These are phyloP conservation scores for Danielia oregonensis DNA, from an alignment of 805 yeast genomes.

Conservation along the genomic window DNA sequence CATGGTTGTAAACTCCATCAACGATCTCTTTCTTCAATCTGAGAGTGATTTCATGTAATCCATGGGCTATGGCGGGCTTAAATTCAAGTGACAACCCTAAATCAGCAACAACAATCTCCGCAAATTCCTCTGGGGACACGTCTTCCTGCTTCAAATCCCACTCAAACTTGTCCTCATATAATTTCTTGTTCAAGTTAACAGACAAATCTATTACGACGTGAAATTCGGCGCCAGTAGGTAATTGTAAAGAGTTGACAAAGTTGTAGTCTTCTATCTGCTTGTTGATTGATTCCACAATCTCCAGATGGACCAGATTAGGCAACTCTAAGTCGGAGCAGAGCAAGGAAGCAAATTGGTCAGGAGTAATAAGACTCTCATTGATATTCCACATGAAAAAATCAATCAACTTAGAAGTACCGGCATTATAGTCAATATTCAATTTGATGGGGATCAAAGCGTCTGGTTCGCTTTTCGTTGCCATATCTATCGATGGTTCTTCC, in stretches of 20 bases:
- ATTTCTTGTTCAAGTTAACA: conserved; percentile 75
- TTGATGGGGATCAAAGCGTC: conserved; percentile 64
- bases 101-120: conserved; percentile 76
- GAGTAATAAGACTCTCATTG: conserved; percentile 61
- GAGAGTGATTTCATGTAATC: conserved; percentile 75
- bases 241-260: conserved; percentile 56
- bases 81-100: conserved; percentile 83
- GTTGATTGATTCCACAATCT: conserved; percentile 65
- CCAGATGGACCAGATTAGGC: conserved; percentile 58
- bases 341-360: conserved; percentile 69
- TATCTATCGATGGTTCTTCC: conserved; percentile 5
- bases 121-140: conserved; percentile 80
- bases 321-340: conserved; percentile 83
- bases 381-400: conserved; percentile 76
- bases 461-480: conserved; percentile 1
- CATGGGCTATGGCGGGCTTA: conserved; percentile 82
- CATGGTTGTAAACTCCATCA: conserved; percentile 49
- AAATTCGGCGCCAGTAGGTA: conserved; percentile 54
- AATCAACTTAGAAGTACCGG: conserved; percentile 43
- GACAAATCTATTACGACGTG: conserved; percentile 80
- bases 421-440: conserved; percentile 56
- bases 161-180: conserved; percentile 89
- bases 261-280: conserved; percentile 79
- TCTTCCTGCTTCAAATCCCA: conserved; percentile 69
- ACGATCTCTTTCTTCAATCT: conserved; percentile 77